Conservation (phyloP, 805 yeast genomes). For the Ogataea chonburiensis region DNA sequence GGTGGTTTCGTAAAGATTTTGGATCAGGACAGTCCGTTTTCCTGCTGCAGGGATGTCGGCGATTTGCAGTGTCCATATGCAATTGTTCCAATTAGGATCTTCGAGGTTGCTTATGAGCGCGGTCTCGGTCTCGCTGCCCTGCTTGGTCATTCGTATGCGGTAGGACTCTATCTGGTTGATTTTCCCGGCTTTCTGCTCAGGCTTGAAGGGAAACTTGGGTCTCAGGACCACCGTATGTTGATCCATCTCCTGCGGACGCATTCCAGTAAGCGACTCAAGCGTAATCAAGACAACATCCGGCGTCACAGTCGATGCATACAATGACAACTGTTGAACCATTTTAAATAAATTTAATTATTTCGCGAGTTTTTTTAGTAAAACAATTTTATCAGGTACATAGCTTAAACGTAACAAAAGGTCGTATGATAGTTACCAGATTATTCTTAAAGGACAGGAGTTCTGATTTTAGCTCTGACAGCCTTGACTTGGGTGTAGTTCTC, state of each 20-base stretch:
- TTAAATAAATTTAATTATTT: too few species aligned
- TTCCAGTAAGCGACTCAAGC: slow-evolving; percentile 52
- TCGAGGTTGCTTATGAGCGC: slow-evolving; percentile 17
- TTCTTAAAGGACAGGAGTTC: slow-evolving; percentile 22
- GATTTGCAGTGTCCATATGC: slow-evolving; percentile 61
- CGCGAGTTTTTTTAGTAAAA: background rate
- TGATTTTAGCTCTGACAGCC: slow-evolving; percentile 54
- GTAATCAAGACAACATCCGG: slow-evolving; percentile 45
- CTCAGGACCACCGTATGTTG: slow-evolving; percentile 49
- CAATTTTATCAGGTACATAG: slow-evolving; percentile 6
- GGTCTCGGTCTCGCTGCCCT: slow-evolving; percentile 39
- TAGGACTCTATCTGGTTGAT: slow-evolving; percentile 57
- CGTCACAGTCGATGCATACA: slow-evolving; percentile 42
- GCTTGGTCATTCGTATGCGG: slow-evolving; percentile 47
- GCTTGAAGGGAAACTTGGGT: slow-evolving; percentile 51
- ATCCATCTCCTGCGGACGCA: slow-evolving; percentile 43
- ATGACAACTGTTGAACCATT: slow-evolving; percentile 58
- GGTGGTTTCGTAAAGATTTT: slow-evolving; percentile 64
- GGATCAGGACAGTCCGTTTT: slow-evolving; percentile 57
- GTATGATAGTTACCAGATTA: background rate
- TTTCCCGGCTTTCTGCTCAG: slow-evolving; percentile 55
- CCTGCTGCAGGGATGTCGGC: slow-evolving; percentile 80
- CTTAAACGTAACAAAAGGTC: background rate
- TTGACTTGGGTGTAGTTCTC: slow-evolving; percentile 64
- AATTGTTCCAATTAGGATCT: slow-evolving; percentile 23